A percentile compares a stretch with the other conserved stretches of the same genome.
Evolutionary conservation across 73 alveolate genomes (phyloP).

Genomic region (Strombidium stylifer): DNA sequence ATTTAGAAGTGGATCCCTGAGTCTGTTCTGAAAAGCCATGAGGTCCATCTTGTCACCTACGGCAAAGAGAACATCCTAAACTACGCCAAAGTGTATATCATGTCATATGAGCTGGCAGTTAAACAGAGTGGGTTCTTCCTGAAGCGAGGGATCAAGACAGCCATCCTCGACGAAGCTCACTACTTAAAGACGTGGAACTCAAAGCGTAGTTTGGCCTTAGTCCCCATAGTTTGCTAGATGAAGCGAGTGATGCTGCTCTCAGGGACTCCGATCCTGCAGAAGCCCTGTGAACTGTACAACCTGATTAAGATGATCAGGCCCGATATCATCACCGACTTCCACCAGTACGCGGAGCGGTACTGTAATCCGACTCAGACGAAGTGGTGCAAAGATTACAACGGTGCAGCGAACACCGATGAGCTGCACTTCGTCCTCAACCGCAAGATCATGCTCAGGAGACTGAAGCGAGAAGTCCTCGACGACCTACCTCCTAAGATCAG

Average conservation of each 20-base stretch:
- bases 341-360: constrained; percentile 81
- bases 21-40: constrained; percentile 30
- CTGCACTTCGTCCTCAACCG: constrained; percentile 73
- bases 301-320: constrained; percentile 88
- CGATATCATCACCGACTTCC: constrained; percentile 81
- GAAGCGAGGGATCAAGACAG: constrained; percentile 68
- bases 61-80: constrained; percentile 61
- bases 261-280: constrained; percentile 95
- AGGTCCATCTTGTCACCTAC: constrained; percentile 60
- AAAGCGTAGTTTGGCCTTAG: constrained; percentile 66
- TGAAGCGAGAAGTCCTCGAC: constrained; percentile 88
- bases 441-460: constrained; percentile 92
- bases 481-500: constrained; percentile 92
- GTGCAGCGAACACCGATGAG: constrained; percentile 89
- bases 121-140: constrained; percentile 63
- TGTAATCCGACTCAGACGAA: constrained; percentile 88
- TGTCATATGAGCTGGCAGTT: constrained; percentile 88
- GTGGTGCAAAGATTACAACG: constrained; percentile 82
- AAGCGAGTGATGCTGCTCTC: constrained; percentile 82
- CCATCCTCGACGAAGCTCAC: constrained; percentile 97
- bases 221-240: constrained; percentile 80
- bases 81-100: constrained; percentile 74
- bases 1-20: constrained; percentile 78
- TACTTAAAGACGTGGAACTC: constrained; percentile 84
- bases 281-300: constrained; percentile 91